Base-by-base conservation (phyloP, 805 yeast species). In the Yamadazyma nakazawae region DNA sequence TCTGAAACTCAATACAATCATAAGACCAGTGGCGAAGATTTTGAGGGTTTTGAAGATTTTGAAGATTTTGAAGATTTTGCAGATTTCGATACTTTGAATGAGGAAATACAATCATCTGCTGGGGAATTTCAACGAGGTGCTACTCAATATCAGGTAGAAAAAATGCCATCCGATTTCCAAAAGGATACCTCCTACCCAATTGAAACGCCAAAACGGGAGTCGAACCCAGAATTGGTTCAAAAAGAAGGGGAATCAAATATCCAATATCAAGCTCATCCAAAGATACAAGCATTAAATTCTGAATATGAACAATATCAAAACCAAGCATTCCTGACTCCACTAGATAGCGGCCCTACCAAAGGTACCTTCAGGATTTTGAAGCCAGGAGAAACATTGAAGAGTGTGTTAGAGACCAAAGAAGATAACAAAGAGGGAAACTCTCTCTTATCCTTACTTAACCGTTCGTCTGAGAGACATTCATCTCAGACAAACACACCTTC, bases 21-120 rank as follows among this genome's bases (percentile, higher is more conserved):
- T n/a, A 16, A 34, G 14, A 19, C n/a, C n/a, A 3, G 25, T 16
- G 19, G 19, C 14, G 41, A 39, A 13, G 52, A 53, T 14, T 47
- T 47, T 38, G 62, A 59, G 25, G 56, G 58, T 14, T 59, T 62
- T 32, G 67, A 65, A 31, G 63, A 62, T 32, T 68, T 66, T 43
- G 72, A 67, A 32, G 66, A 62, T 37, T 63, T 59, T 34, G 62
- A 60, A 25, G 62, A 58, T 37, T 49, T 69, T 45, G 62, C 59
- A 25, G 62, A 58, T 37, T 49, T 69, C 45, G 74, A 70, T 38
- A 74, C 68, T 37, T 39, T 49, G 24, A 40, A 49, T 28, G 35
- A 42, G 25, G 52, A 43, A 38, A 52, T 48, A 14, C 40, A 46
- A 32, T 37, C 47, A 10, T 34, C 48, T 38, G 44, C 47, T 39